Percentiles rank a stretch among this genome's conserved stretches.
Evolutionary conservation across 2,329 filamentous ascomycete genomes (phyloP).

Genomic region (Pseudogymnoascus sp.): DNA sequence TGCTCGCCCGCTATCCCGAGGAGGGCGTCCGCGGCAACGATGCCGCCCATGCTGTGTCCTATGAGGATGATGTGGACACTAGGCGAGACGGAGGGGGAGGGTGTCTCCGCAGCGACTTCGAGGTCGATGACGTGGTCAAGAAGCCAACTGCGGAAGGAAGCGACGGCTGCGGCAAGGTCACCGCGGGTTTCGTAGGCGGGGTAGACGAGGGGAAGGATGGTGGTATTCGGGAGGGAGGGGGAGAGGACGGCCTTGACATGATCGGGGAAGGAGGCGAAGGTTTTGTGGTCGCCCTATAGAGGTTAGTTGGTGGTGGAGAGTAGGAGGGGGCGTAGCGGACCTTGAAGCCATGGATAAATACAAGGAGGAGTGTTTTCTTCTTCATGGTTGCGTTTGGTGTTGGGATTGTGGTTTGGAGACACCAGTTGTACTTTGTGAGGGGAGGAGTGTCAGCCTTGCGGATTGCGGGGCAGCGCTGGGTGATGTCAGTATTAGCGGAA

Average conservation of each 20-base stretch:
- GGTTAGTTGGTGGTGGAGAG: conserved; percentile 6
- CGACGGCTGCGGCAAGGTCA: conserved; percentile 62
- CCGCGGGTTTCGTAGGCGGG: conserved; percentile 76
- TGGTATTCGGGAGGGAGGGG: conserved; percentile 57
- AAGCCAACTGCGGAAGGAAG: conserved; percentile 71
- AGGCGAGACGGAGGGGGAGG: conserved; percentile 77
- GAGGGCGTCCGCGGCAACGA: conserved; percentile 83
- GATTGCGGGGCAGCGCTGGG: background rate
- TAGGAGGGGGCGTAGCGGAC: conserved; percentile 28
- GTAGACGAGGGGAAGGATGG: conserved; percentile 62
- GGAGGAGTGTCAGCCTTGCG: background rate
- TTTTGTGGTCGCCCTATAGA: conserved; percentile 62
- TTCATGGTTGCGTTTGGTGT: conserved; percentile 33
- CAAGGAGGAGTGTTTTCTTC: conserved; percentile 72
- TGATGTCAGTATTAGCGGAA: background rate
- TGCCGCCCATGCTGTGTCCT: conserved; percentile 88
- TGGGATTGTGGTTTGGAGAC: background rate
- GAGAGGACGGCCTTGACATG: conserved; percentile 58
- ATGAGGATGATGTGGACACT: conserved; percentile 74
- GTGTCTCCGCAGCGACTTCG: conserved; percentile 72
- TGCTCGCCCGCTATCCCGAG: conserved; percentile 47
- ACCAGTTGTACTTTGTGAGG: background rate
- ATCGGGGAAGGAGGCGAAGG: conserved; percentile 68
- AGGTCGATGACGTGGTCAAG: conserved; percentile 89
- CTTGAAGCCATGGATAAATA: conserved; percentile 87